Evolutionary conservation across 148 eudicot species (phyloP).

Genomic region (Spergularia marina): DNA sequence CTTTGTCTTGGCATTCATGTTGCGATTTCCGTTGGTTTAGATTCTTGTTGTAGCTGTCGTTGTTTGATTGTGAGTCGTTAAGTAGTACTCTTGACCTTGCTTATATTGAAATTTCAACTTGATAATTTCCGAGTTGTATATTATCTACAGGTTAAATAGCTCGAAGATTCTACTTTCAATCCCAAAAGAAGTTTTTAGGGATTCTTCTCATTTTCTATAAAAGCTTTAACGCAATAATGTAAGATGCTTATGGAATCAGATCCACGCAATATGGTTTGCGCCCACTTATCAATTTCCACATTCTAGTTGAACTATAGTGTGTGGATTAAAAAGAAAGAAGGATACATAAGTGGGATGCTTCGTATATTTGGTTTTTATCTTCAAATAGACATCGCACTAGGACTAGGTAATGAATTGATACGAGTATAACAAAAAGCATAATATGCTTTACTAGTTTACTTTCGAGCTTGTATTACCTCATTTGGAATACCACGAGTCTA

Average conservation of each 20-base stretch:
- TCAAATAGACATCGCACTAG: not conserved
- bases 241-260: slow-evolving; percentile 17
- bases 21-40: too few relatives aligned
- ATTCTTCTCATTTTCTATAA: not conserved
- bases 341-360: slow-evolving; percentile 8
- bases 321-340: not conserved
- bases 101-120: too few relatives aligned
- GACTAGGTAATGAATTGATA: too few relatives aligned
- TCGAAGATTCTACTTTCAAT: slow-evolving; percentile 12
- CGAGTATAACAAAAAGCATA: too few relatives aligned
- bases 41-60: too few relatives aligned
- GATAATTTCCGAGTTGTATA: too few relatives aligned
- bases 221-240: not conserved
- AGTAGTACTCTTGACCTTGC: too few relatives aligned
- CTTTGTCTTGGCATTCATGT: not conserved
- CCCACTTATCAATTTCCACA: not conserved
- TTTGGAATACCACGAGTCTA: too few relatives aligned
- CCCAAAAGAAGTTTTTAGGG: too few relatives aligned
- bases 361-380: slow-evolving; percentile 3
- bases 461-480: too few relatives aligned
- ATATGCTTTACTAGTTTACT: too few relatives aligned
- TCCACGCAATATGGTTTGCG: slow-evolving; percentile 1
- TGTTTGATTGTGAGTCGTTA: too few relatives aligned
- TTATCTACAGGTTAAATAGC: not conserved
- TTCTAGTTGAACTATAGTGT: not conserved